Evolutionary conservation across 352 stramenopile genomes (phyloP), one percentile per base, ranked within the genome.

Genomic region (Pythium dissimile): DNA sequence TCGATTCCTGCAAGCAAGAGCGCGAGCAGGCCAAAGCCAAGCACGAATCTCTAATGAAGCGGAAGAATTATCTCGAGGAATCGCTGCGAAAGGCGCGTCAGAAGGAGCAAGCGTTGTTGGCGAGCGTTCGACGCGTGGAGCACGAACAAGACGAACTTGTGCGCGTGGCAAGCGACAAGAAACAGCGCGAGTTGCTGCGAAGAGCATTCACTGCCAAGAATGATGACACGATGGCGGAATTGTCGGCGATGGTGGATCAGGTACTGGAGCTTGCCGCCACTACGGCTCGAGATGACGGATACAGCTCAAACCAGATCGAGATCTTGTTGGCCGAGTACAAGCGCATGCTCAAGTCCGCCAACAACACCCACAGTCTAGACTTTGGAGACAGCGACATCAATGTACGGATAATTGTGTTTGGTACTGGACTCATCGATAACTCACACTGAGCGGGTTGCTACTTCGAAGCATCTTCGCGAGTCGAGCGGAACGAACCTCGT

Each of bases 321-420:
- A 63, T 79, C 35, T 42, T 79, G 10, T 39, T 82, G 35, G 30
- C 38, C 13, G 72, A 73, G 60, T 73, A 69, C 21, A 50, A 69
- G 35, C 67, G 59, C 6, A 75, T 79, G 64, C 39, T 74, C 15
- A 75, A 70, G 28, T 31, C 57, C 6, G 48, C 57, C 4, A 55
- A 61, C 0, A 63, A 59, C 27, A 47, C 54, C 13, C 66, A 76
- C 13, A 44, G 54, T 27, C 62, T 82, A 7, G 70, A 77, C 23
- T 82, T 79, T 60, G 70, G 72, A 3, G 70, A 74, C 30, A 62
- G 47, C 15, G 69, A 82, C 31, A 64, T 82, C 21, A 49, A 68
- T 72, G 57, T 26, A 66, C 62, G 27, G 30, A 27, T 50, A 1
- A 18, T 52, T 2, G 11, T 43, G 23, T 45, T 12, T 13, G 12